Conservation (phyloP, 768 basidiomycete genomes). For the Leucogyrophana mollusca region DNA sequence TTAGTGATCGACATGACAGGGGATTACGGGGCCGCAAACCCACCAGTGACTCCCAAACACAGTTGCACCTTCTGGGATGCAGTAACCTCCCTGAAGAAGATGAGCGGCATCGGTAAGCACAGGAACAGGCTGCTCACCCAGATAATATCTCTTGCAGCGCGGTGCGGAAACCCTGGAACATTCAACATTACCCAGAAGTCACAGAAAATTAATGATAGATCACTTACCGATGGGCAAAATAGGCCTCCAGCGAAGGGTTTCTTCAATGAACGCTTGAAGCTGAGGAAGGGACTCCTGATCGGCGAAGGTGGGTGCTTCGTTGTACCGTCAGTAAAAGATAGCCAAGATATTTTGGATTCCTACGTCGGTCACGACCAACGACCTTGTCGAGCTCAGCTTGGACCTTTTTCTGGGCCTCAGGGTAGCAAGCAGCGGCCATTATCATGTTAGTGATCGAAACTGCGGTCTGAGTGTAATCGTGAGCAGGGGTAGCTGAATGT, state of each 20-base stretch:
- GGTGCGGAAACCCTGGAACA: constrained; percentile 60
- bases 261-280: constrained; percentile 34
- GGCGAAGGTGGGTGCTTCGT: constrained; percentile 30
- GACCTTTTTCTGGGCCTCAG: constrained; percentile 45
- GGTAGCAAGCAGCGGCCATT: constrained; percentile 55
- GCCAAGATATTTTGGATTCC: too few relatives aligned
- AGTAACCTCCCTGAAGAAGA: constrained; percentile 16
- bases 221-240: constrained; percentile 24
- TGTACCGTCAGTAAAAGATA: background rate
- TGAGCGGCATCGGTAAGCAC: too few relatives aligned
- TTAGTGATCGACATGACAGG: too few relatives aligned
- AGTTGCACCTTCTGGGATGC: constrained; percentile 21
- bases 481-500: accelerated
- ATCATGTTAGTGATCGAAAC: constrained; percentile 49
- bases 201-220: too few relatives aligned
- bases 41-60: constrained; percentile 22
- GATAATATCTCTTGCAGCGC: constrained; percentile 58
- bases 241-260: constrained; percentile 36
- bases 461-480: constrained; percentile 33
- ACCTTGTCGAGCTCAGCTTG: constrained; percentile 55
- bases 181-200: too few relatives aligned
- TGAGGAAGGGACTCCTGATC: constrained; percentile 32
- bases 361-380: constrained; percentile 37
- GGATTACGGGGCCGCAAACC: too few relatives aligned
- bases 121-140: constrained; percentile 46